These are phyloP conservation scores for Allium fistulosum DNA, from an alignment of 106 monocot genomes.

Conservation along the genomic window DNA sequence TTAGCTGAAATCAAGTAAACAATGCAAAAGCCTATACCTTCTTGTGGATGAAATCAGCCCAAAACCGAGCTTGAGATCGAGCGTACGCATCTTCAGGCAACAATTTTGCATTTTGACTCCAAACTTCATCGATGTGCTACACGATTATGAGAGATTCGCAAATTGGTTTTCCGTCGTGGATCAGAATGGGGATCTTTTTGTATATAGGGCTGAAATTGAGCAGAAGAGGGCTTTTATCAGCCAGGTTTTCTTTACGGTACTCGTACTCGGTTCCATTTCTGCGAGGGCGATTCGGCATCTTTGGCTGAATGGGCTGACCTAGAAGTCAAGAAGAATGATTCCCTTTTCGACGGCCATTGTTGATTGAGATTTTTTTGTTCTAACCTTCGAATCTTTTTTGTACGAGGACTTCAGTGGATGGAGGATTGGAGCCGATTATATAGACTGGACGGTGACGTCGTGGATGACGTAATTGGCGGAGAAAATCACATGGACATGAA, in stretches of 20 bases:
- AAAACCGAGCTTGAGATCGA: conserved; percentile 29
- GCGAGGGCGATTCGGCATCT: conserved; percentile 28
- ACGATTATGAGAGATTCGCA: conserved; percentile 46
- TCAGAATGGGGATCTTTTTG: conserved; percentile 52
- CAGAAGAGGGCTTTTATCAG: conserved; percentile 34
- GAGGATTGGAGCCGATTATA: no score
- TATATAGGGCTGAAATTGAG: conserved; percentile 44
- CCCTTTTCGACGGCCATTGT: not conserved
- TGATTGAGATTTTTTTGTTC: no score
- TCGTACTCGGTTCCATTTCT: conserved; percentile 39
- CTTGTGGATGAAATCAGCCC: conserved; percentile 38
- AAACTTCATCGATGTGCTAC: conserved; percentile 35
- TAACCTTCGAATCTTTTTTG: no score
- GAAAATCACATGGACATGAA: no score
- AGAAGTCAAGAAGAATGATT: conserved; percentile 18
- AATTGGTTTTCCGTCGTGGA: conserved; percentile 41
- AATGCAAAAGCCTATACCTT: conserved; percentile 18
- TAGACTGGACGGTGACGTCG: no score
- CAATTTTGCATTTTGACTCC: conserved; percentile 2
- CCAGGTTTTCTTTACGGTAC: conserved; percentile 30
- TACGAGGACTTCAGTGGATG: no score
- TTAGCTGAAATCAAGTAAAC: not conserved
- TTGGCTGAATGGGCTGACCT: conserved; percentile 31
- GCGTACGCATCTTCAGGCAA: conserved; percentile 30
- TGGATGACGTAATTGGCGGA: no score